Percentiles rank a stretch among this genome's conserved stretches.
Conservation (phyloP, 495 filamentous ascomycete species). For the Barbatosphaeria neglecta region DNA sequence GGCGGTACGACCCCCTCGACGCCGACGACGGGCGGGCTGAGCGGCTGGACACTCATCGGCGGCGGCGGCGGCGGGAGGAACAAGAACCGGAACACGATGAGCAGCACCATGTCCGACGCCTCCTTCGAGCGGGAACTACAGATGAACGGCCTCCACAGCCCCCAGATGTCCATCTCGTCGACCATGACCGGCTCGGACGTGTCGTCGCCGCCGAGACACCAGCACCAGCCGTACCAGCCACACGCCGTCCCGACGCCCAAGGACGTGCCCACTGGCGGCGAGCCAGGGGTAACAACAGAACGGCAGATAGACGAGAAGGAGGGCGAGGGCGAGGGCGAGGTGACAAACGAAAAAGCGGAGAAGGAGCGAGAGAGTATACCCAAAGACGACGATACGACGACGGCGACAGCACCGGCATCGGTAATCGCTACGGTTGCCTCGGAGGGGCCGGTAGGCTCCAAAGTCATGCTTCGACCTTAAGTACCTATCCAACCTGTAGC, state of each 20-base stretch:
- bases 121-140: slow-evolving; percentile 11
- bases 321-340: too few relatives aligned
- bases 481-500: too few relatives aligned
- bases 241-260: slow-evolving; percentile 21
- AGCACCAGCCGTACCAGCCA: slow-evolving; percentile 26
- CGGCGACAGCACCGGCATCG: background rate
- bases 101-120: slow-evolving; percentile 12
- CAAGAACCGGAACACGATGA: slow-evolving; percentile 20
- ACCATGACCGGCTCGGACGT: slow-evolving; percentile 4
- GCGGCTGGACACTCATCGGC: slow-evolving; percentile 27
- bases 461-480: background rate
- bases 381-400: background rate
- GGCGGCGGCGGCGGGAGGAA: slow-evolving; percentile 21
- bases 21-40: background rate
- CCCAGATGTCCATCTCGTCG: slow-evolving; percentile 1
- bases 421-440: background rate
- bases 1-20: background rate
- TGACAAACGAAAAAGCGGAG: too few relatives aligned
- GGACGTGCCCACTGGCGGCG: too few relatives aligned
- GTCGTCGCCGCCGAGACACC: slow-evolving; percentile 14
- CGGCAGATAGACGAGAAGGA: too few relatives aligned
- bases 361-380: background rate
- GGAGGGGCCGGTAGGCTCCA: background rate
- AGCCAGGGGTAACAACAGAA: too few relatives aligned
- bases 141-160: slow-evolving; percentile 3